Conservation (phyloP, 305 asterid species). For the Fraxinus albicans region DNA sequence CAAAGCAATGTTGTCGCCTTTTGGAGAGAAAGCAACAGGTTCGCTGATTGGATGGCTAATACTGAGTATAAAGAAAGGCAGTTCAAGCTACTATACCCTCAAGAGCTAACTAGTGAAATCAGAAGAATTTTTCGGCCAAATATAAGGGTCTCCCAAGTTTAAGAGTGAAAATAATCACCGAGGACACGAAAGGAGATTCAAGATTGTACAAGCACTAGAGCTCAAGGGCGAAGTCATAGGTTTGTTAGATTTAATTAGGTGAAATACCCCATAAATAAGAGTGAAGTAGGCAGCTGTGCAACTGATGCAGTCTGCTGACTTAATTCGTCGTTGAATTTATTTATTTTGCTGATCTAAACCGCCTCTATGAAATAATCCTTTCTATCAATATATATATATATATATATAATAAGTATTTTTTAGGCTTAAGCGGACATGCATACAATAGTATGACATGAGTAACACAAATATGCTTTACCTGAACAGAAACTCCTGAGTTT, state of each 20-base stretch:
- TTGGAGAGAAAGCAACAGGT: no score
- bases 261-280: not conserved
- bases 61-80: no score
- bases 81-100: no score
- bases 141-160: not conserved
- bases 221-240: not conserved
- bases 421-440: not conserved
- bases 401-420: not conserved
- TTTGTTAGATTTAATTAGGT: not conserved
- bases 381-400: not conserved
- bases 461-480: constrained; percentile 36
- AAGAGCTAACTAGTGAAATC: no score
- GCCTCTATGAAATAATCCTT: not conserved
- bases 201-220: no score
- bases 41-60: no score
- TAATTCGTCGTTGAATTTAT: not conserved
- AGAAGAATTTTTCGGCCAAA: not conserved
- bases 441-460: not conserved
- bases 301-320: not conserved
- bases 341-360: not conserved
- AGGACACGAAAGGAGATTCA: no score
- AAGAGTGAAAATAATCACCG: no score
- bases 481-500: constrained; percentile 54
- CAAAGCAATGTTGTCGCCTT: no score
- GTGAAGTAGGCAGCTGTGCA: not conserved